phyloP scores from a whole-genome alignment of 169 alveolate species.

The Theileria equi region DNA sequence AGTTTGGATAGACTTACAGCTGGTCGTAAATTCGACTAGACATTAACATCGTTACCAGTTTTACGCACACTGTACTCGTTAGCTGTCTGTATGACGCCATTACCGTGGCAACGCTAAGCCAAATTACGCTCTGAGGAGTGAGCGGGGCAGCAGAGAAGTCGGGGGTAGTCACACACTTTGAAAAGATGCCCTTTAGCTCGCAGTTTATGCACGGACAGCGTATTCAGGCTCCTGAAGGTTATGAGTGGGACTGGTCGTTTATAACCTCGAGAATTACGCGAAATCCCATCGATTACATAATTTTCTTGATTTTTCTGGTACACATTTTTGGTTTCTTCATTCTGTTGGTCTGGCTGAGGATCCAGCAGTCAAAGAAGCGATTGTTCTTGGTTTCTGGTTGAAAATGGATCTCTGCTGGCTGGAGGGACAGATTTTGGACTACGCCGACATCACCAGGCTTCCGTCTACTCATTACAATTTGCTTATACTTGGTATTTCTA shows the following conservation, averaged over 20 bases:
- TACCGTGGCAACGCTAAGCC: no score
- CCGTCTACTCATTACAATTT: background rate
- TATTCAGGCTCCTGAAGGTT: slow-evolving; percentile 47
- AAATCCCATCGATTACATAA: slow-evolving; percentile 44
- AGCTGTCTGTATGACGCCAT: no score
- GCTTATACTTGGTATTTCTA: no score
- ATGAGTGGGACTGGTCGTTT: slow-evolving; percentile 31
- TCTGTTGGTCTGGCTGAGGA: slow-evolving; percentile 26
- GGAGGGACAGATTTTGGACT: background rate
- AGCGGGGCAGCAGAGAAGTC: no score
- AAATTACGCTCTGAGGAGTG: no score
- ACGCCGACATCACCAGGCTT: background rate
- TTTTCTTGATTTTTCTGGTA: slow-evolving; percentile 11
- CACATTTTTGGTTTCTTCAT: slow-evolving; percentile 56
- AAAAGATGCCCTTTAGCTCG: no score
- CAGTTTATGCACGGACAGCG: no score
- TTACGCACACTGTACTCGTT: no score
- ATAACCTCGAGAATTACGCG: slow-evolving; percentile 11
- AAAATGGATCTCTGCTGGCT: no score
- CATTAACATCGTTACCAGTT: no score
- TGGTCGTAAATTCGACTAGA: background rate
- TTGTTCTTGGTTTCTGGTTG: slow-evolving; percentile 35
- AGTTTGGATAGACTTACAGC: no score
- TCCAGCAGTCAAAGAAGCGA: slow-evolving; percentile 29
- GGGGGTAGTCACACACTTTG: no score